These are phyloP conservation scores for Skeletonema costatum DNA, from an alignment of 108 stramenopile genomes.

Conservation along the genomic window DNA sequence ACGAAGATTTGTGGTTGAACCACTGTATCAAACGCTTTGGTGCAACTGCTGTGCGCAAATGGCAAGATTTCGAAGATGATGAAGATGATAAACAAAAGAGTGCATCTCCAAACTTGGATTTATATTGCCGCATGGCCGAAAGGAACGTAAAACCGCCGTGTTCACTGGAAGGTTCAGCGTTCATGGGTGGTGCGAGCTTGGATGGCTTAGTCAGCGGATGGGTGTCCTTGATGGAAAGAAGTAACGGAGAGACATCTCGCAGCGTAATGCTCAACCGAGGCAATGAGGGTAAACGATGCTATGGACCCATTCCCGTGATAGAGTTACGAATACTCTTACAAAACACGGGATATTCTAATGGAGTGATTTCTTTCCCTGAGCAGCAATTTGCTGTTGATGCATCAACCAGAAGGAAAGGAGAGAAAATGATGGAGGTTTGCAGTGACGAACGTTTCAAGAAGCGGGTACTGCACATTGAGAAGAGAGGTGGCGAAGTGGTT, in stretches of 20 bases:
- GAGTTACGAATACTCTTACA: slow-evolving; percentile 79
- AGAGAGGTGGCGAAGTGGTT: not conserved
- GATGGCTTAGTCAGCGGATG: slow-evolving; percentile 66
- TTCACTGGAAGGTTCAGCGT: slow-evolving; percentile 32
- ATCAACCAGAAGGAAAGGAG: slow-evolving; percentile 78
- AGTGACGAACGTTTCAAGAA: slow-evolving; percentile 77
- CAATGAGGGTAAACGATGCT: slow-evolving; percentile 27
- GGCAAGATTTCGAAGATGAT: slow-evolving; percentile 65
- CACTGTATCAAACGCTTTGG: slow-evolving; percentile 73
- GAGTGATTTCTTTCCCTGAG: slow-evolving; percentile 51
- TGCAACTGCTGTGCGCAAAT: slow-evolving; percentile 62
- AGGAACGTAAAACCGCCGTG: slow-evolving; percentile 68
- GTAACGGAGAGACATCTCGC: slow-evolving; percentile 85
- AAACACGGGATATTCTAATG: slow-evolving; percentile 66
- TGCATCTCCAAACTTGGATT: slow-evolving; percentile 8
- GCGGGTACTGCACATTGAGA: slow-evolving; percentile 50
- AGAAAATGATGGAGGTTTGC: slow-evolving; percentile 66
- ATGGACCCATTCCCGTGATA: slow-evolving; percentile 62
- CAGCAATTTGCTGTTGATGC: slow-evolving; percentile 77
- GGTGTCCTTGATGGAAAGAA: slow-evolving; percentile 77
- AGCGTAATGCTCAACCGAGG: slow-evolving; percentile 49
- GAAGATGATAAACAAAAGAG: slow-evolving; percentile 42
- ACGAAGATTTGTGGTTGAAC: slow-evolving; percentile 59
- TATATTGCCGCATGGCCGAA: slow-evolving; percentile 70
- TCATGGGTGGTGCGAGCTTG: slow-evolving; percentile 61